Evolutionary conservation across 805 yeast genomes (phyloP), one percentile per base, ranked within the genome.

Genomic region (Saccharomycopsis capsularis): DNA sequence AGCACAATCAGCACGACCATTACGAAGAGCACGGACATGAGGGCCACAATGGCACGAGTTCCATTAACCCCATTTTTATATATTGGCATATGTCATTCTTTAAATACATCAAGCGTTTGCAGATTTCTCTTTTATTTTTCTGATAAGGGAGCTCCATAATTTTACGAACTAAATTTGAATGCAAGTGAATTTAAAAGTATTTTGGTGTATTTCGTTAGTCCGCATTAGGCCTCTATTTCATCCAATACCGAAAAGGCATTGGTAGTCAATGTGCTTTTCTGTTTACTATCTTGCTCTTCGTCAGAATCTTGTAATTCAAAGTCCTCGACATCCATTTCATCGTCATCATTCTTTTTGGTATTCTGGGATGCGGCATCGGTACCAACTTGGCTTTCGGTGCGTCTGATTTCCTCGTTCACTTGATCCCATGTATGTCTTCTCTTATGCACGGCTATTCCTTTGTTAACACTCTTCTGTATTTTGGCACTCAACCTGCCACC

Each of bases 391-490:
- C 11, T 24, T 6, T 42, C 37, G 21, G 23, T 30, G 23, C 34
- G 37, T 19, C 34, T 49, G 21, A 48, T 18, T 21, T 48, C 50
- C 18, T 36, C 41, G 42, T 52, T 49, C 3, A 49, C 16, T 38
- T 52, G 53, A 9, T 52, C 55, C 55, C 55, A 52, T 15, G 49
- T 52, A 19, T 29, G 36, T 23, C 45, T 45, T 48, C 55, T 45
- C 27, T 37, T 49, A 13, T 45, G 47, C 19, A 47, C 41, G 19
- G 24, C 35, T 16, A 42, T n/a, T 16, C 53, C 53, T 27, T 42
- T 43, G 22, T 35, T 38, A 19, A 49, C 49, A 36, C 55, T 49
- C 19, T 46, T 52, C 39, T 52, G 44, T 32, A 52, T 52, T 38
- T 52, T 52, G 7, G 50, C 40, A 30, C 24, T 39, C 34, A 52